Percentiles rank a stretch among this genome's conserved stretches.
Conservation (phyloP, 2,329 filamentous ascomycete genomes). For the Beauveria rudraprayagi region DNA sequence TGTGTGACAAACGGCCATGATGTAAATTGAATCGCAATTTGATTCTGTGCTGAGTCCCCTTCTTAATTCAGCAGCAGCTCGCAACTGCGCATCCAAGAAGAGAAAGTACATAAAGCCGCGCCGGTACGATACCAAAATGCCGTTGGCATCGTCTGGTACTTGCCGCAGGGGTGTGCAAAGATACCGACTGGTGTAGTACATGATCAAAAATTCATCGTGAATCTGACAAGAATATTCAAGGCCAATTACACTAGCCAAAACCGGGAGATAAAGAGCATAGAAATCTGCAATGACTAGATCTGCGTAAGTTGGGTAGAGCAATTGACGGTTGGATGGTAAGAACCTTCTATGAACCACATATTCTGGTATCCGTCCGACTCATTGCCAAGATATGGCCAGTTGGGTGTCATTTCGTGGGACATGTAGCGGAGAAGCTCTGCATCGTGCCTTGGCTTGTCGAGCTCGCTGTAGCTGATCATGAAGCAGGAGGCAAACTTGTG, state of each 20-base stretch:
- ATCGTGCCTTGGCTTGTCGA: not conserved
- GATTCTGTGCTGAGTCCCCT: not conserved
- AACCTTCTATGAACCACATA: constrained; percentile 3
- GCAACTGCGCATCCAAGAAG: not conserved
- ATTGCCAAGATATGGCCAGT: not conserved
- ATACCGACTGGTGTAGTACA: not conserved
- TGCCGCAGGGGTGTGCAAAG: not conserved
- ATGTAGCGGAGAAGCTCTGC: not conserved
- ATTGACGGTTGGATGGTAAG: not conserved
- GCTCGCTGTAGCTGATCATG: not conserved
- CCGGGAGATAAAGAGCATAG: not conserved
- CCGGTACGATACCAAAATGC: not conserved
- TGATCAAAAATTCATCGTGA: not conserved
- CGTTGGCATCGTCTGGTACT: not conserved
- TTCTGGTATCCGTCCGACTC: not conserved
- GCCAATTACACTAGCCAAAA: not conserved
- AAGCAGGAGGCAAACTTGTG: not conserved
- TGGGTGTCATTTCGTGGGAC: not conserved
- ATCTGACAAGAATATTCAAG: not conserved
- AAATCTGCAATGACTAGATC: not conserved
- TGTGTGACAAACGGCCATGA: not conserved
- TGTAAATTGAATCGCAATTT: not conserved
- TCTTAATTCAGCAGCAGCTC: not conserved
- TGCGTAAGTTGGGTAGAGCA: not conserved
- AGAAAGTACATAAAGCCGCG: constrained; percentile 1